Evolutionary conservation across 805 yeast species (phyloP), one percentile per base, ranked within the genome.

Genomic region (Lipomyces japonicus): DNA sequence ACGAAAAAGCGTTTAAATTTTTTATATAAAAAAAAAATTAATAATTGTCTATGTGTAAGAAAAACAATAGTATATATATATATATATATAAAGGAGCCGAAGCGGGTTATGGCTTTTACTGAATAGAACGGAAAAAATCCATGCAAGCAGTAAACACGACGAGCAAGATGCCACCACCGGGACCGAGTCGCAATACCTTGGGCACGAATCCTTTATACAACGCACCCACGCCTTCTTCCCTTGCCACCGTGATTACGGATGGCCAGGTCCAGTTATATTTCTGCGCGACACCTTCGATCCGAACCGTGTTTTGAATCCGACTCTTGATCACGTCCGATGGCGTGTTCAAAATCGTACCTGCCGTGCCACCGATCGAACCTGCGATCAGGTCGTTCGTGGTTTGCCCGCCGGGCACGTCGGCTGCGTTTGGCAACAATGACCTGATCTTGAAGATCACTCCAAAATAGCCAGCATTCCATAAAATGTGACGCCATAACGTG

Each of bases 391-490:
- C 97, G 65, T 89, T 86, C 53, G 82, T 69, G 42, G 95, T 87
- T 73, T 88, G 82, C 65, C 85, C 85, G 39, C 84, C 71, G 31
- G 83, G 72, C n/a, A 34, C 21, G 50, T 75, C 77, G 55, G 79
- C 76, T 39, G 96, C 86, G 68, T 77, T 73, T 61, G 97, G 97
- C 71, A 93, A 75, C 56, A 87, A 60, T 5, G 74, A 63, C 69
- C 95, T 80, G 49, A 88, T 82, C 73, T 88, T 95, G 80, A 81
- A 86, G 62, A 93, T 93, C 61, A 85, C 79, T 58, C 98, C 98
- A 68, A 93, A 93, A 73, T 93, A 93, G 52, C 97, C 97, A 40
- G 96, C 96, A 71, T 93, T 93, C 99, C 99, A 93, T 53, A 80
- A 73, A 53, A 87, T 79, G 68, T 93, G 97, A 78, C 99, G 86